Base-by-base conservation (phyloP, 306 rosid genomes). In the Coriaria nepalensis region DNA sequence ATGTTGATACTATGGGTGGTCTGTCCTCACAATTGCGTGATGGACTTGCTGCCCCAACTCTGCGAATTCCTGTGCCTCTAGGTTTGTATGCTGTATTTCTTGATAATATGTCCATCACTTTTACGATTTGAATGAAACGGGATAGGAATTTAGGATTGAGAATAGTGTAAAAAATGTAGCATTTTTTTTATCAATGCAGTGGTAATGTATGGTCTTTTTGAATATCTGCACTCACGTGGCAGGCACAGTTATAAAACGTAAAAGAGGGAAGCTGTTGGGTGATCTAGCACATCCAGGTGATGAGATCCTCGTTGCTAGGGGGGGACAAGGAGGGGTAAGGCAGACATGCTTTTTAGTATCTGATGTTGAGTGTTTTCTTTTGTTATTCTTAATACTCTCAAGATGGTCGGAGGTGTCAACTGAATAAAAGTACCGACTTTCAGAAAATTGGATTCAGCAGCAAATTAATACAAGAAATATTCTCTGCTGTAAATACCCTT, bases 321-420 rank as follows among this genome's bases (percentile, higher is more conserved):
- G 98, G 5, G 98, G 96, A 61, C 94, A 82, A 69, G 98, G 98
- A 75, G 98, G 96, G 95, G 96, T 82, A 73, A 57, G 77, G 40
- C 57, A 43, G 37, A 38, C 10, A 40, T 61, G 40, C 13, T 13
- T 47, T 32, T 68, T 10, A 9, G 7, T 40, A 53, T 34, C 15
- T 4, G 11, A 36, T 9, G n/a, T 13, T 38, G 45, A 38, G 34
- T 11, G n/a, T 41, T 35, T 39, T 10, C 4, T 13, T 35, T 13
- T 43, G 10, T 55, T 33, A 20, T 20, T 20, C 29, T 20, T 20
- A 1, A 20, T 20, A 3, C 29, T 20, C 3, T 20, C 29, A 20
- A 20, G 29, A 20, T 20, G 29, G 29, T 20, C 29, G 29, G 29
- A 20, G 2, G 29, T 20, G 1, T 20, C 29, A 20, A 20, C n/a